A percentile compares a stretch with the other conserved stretches of the same genome.
Evolutionary conservation across 345 rosid species (phyloP).

Genomic region (Firmiana major): DNA sequence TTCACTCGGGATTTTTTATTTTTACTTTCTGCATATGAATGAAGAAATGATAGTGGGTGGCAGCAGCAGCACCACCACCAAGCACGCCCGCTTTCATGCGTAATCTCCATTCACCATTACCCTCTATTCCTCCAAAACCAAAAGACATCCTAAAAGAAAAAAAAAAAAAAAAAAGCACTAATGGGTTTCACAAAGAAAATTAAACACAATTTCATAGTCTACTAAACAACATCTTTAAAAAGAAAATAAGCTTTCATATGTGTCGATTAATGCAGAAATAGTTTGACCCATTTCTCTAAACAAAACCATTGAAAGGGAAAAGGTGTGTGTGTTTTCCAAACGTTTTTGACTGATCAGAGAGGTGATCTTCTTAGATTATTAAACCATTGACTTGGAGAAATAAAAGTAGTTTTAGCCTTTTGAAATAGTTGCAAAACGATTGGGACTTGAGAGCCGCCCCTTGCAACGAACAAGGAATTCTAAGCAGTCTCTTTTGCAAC

Average conservation of each 20-base stretch:
- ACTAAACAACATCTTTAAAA: background rate
- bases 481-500: background rate
- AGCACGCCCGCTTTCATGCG: conserved; percentile 26
- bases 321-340: background rate
- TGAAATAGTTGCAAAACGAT: background rate
- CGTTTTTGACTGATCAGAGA: background rate
- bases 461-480: background rate
- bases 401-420: background rate
- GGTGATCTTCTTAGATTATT: background rate
- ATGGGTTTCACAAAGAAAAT: no score
- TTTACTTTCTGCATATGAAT: background rate
- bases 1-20: background rate
- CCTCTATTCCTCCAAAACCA: background rate
- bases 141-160: background rate
- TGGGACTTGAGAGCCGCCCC: background rate
- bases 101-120: background rate
- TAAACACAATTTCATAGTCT: background rate
- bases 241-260: background rate
- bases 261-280: background rate
- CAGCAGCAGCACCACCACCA: conserved; percentile 18
- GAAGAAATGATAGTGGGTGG: conserved; percentile 1
- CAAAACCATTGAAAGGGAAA: background rate
- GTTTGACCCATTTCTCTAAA: background rate
- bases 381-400: background rate
- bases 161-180: no score